Evolutionary conservation across 225 moss, liverwort and hornwort genomes (phyloP), one percentile per base, ranked within the genome.

Genomic region (Climacium dendroides): DNA sequence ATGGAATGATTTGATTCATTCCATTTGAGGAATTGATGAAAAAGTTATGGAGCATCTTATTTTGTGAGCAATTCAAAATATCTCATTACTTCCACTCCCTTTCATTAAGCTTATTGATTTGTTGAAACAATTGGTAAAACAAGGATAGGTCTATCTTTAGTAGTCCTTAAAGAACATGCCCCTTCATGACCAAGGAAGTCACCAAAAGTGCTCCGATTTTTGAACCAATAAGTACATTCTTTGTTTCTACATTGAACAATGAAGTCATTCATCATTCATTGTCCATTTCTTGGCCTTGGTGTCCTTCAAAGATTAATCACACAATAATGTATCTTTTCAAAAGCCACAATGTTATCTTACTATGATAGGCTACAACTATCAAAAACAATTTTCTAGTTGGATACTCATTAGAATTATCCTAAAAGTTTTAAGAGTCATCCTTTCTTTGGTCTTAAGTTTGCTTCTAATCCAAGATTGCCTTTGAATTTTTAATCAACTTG

Each of bases 81-180:
- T 18, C 5, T 29, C 11, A 10, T 29, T 18, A 73, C 10, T 73
- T 39, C 24, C 2, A 69, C 0, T 69, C 7, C 11, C 4, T 39
- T 39, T 39, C 7, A 7, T 19, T 39, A 24, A 39, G 5, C 67
- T 14, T 24, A 24, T 24, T 6, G 37, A 22, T 37, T 77, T 77
- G 25, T 15, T n/a, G 14, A 75, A 14, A 35, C 15, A 52, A 52
- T 34, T 35, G 6, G 16, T 24, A 54, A 53, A n/a, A 3, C 1
- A 1, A 15, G 0, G 24, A 1, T 25, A 24, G 10, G 7, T 52
- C 5, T 52, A 15, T 25, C 10, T 10, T n/a, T n/a, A 28, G 5
- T 1, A 50, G 3, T 13, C 45, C 45, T 45, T 3, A 72, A 43
- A 25, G 3, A 5, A 45, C 0, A 0, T 0, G 5, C 3, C 6